Percentiles rank a stretch among this genome's conserved stretches.
These are phyloP conservation scores for Claviceps citrina DNA, from an alignment of 2,329 filamentous ascomycete genomes.

Conservation along the genomic window DNA sequence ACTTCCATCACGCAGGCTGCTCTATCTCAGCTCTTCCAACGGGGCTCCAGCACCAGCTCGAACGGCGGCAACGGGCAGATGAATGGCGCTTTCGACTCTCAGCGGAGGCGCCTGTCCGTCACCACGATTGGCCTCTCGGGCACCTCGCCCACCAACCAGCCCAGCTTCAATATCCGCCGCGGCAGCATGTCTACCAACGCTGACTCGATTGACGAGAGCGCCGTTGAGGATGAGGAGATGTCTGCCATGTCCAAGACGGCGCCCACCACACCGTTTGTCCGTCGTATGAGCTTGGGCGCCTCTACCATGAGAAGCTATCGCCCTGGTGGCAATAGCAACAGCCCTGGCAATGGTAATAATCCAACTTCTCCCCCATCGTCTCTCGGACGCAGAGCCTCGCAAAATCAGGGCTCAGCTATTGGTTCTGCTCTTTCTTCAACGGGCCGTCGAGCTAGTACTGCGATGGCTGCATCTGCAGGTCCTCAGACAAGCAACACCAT, in stretches of 20 bases:
- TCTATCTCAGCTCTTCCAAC: conserved; percentile 42
- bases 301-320: conserved; percentile 49
- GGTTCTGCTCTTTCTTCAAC: conserved; percentile 19
- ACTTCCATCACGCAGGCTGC: conserved; percentile 42
- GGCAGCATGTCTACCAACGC: conserved; percentile 57
- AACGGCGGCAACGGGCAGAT: conserved; percentile 24
- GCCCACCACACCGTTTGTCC: conserved; percentile 59
- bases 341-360: conserved; percentile 50
- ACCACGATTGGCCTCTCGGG: conserved; percentile 61
- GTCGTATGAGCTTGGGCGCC: conserved; percentile 81
- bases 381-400: conserved; percentile 19
- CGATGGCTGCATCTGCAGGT: conserved; percentile 17
- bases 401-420: conserved; percentile 16
- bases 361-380: conserved; percentile 24
- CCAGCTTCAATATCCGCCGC: conserved; percentile 40
- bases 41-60: conserved; percentile 33
- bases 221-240: conserved; percentile 53
- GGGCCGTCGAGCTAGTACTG: conserved; percentile 23
- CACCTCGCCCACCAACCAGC: conserved; percentile 43
- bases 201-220: conserved; percentile 54
- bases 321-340: conserved; percentile 33
- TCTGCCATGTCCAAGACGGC: conserved; percentile 36
- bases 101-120: conserved; percentile 57
- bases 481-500: conserved; percentile 46
- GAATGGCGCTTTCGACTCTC: conserved; percentile 34